These are phyloP conservation scores for Urostyla sp. DNA, from an alignment of 73 alveolate genomes.

Conservation along the genomic window DNA sequence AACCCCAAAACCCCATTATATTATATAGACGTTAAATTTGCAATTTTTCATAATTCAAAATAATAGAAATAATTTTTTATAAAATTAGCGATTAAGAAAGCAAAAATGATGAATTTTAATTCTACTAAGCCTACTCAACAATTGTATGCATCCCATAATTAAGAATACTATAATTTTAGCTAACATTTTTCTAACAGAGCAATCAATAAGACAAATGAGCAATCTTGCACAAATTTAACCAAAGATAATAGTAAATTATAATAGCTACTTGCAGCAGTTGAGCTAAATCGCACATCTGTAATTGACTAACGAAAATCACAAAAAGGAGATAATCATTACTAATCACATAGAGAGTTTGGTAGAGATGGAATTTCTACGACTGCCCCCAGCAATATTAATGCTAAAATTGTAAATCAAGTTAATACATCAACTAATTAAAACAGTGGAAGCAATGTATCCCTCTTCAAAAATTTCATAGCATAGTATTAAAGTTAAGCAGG, in stretches of 20 bases:
- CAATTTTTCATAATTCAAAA: no score
- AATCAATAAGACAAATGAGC: no score
- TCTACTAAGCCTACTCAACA: no score
- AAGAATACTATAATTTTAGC: no score
- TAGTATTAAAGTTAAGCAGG: constrained; percentile 20
- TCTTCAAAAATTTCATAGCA: constrained; percentile 30
- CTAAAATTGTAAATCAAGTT: neutral
- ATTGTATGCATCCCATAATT: no score
- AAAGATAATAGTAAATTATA: constrained; percentile 21
- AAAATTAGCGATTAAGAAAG: no score
- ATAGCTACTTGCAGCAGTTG: constrained; percentile 27
- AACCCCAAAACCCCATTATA: no score
- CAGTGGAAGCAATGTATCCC: constrained; percentile 40
- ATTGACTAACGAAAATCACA: neutral
- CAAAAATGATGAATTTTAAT: no score
- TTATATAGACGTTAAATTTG: no score
- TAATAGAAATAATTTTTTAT: no score
- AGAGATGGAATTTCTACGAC: constrained; percentile 10
- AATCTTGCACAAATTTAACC: no score
- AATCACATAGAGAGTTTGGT: constrained; percentile 53
- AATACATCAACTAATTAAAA: constrained; percentile 19
- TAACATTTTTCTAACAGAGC: no score
- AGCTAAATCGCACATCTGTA: constrained; percentile 8
- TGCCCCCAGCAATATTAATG: constrained; percentile 3
- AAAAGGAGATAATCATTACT: constrained; percentile 17